Evolutionary conservation across 352 stramenopile genomes (phyloP), one percentile per base, ranked within the genome.

Genomic region (Phytopythium boreale): DNA sequence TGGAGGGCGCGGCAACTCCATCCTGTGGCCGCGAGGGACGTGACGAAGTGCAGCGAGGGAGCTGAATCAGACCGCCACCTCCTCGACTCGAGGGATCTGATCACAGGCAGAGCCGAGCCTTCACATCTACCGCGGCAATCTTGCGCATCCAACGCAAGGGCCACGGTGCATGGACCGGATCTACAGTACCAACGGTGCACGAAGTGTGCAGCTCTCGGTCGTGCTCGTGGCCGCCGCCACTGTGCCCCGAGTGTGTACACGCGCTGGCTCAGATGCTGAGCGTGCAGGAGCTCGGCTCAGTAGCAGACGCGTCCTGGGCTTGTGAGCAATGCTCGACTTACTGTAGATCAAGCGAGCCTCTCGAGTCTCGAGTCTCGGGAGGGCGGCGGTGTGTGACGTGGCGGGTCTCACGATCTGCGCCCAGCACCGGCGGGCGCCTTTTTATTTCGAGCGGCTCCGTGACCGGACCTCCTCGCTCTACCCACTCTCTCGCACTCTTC

Each of bases 331-430:
- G n/a, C n/a, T n/a, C n/a, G n/a, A n/a, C n/a, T n/a, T n/a, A n/a
- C n/a, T n/a, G n/a, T n/a, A n/a, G n/a, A n/a, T n/a, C n/a, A n/a
- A n/a, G n/a, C n/a, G n/a, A n/a, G n/a, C n/a, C n/a, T n/a, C n/a
- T n/a, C n/a, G n/a, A n/a, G n/a, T n/a, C 4, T 36, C 31, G 31
- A 8, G 31, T 3, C 8, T 36, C 31, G 31, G 22, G 41, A 14
- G 41, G 41, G 41, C 22, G 19, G 41, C 19, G 41, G 53, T 59
- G 53, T 59, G 53, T 59, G 53, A 59, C 53, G 53, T 59, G 53
- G 53, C 53, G 53, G 53, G 53, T 11, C 53, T 59, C 53, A 59
- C 53, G n/a, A 44, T 59, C 34, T 2, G 5, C 37, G 20, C 52
- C 52, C 17, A n/a, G 31, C 10, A 34, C 34, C 34, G 19, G 31